Conservation (phyloP, 306 rosid species). For the Canavalia ensiformis region DNA sequence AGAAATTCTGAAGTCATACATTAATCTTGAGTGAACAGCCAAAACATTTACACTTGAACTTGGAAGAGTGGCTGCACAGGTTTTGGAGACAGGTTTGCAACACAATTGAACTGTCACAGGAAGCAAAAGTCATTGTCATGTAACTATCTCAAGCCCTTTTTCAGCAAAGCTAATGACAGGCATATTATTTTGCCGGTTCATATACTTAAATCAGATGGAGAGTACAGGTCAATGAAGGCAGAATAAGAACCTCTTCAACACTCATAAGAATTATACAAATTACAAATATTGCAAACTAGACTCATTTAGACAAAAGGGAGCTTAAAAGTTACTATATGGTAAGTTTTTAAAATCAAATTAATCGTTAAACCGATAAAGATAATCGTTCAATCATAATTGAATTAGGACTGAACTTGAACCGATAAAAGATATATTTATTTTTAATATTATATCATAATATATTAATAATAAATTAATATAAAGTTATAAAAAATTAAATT, state of each 20-base stretch:
- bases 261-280: not conserved
- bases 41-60: slow-evolving; percentile 47
- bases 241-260: not conserved
- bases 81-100: slow-evolving; percentile 67
- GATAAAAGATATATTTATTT: too few relatives aligned
- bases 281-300: slow-evolving; percentile 8
- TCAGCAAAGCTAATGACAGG: slow-evolving; percentile 21
- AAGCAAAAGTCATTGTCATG: slow-evolving; percentile 44
- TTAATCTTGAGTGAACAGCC: not conserved
- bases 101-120: slow-evolving; percentile 75
- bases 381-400: not conserved
- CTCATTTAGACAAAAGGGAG: not conserved
- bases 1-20: slow-evolving; percentile 38
- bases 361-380: not conserved
- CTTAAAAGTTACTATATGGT: too few relatives aligned
- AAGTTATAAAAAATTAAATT: too few relatives aligned
- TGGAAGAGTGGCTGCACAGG: slow-evolving; percentile 63
- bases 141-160: slow-evolving; percentile 11
- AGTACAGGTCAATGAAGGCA: not conserved
- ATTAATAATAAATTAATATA: too few relatives aligned
- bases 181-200: slow-evolving; percentile 21
- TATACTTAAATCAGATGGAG: not conserved
- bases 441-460: too few relatives aligned
- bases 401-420: too few relatives aligned
- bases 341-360: too few relatives aligned